These are phyloP conservation scores for Penicillium antarcticum DNA, from an alignment of 495 filamentous ascomycete species.

Conservation along the genomic window DNA sequence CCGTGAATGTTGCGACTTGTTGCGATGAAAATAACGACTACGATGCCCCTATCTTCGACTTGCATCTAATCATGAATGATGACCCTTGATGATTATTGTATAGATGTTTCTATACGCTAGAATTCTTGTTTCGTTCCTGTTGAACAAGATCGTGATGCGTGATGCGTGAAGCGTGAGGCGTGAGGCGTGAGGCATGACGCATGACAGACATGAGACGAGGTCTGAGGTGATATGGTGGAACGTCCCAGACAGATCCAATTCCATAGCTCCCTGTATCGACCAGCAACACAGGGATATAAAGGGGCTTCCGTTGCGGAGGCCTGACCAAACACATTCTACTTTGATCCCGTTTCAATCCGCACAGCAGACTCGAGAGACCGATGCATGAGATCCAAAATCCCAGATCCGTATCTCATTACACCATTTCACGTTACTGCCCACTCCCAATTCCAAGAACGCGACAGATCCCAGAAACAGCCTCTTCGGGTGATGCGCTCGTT, in stretches of 20 bases:
- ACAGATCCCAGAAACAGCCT: constrained; percentile 31
- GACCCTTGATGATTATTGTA: constrained; percentile 16
- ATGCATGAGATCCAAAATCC: not conserved
- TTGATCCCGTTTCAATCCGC: no score
- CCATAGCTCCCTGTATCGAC: not conserved
- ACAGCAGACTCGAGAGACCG: not conserved
- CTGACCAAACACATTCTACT: no score
- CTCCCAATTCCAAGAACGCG: constrained; percentile 22
- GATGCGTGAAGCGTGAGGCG: not conserved
- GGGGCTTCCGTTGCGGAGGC: not conserved
- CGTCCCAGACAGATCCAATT: not conserved
- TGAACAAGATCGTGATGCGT: not conserved
- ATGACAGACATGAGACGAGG: not conserved
- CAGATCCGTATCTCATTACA: not conserved
- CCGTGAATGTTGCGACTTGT: not conserved
- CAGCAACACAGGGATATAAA: not conserved
- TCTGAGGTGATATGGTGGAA: not conserved
- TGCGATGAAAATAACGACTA: constrained; percentile 7
- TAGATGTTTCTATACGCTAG: constrained; percentile 8
- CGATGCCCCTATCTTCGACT: not conserved
- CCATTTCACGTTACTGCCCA: not conserved
- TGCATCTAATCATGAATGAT: constrained; percentile 9
- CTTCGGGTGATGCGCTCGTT: constrained; percentile 29
- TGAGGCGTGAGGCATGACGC: not conserved
- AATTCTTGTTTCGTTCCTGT: not conserved